These are phyloP conservation scores for Metschnikowia vanudenii DNA, from an alignment of 805 yeast genomes.

Conservation along the genomic window DNA sequence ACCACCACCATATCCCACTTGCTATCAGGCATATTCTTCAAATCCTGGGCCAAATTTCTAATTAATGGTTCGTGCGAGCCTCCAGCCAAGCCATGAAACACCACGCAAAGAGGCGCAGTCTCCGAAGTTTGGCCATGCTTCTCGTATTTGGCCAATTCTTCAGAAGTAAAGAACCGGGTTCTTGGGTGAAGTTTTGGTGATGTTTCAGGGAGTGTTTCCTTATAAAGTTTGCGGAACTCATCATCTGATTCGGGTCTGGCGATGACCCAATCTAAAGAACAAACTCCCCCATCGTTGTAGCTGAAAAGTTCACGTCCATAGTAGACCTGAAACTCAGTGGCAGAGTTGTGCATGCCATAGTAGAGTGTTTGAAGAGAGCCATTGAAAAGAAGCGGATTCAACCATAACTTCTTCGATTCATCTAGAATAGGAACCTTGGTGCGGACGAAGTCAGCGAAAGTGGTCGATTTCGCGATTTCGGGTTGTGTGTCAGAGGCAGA, in stretches of 20 bases:
- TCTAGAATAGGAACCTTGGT: constrained; percentile 23
- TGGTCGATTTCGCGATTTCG: constrained; percentile 6
- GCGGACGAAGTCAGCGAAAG: constrained; percentile 15
- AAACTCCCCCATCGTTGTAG: constrained; percentile 65
- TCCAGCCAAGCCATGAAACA: constrained; percentile 78
- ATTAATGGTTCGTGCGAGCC: constrained; percentile 82
- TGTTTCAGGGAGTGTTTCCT: constrained; percentile 33
- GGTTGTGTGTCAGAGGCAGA: constrained; percentile 20
- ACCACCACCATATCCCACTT: constrained; percentile 67
- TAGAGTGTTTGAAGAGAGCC: constrained; percentile 80
- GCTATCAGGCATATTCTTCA: constrained; percentile 22
- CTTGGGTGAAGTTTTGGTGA: constrained; percentile 45
- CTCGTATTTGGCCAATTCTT: constrained; percentile 39
- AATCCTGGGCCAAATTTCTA: constrained; percentile 50
- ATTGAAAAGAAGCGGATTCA: constrained; percentile 63
- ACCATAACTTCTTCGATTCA: constrained; percentile 41
- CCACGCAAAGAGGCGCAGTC: constrained; percentile 57
- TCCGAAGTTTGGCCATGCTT: constrained; percentile 23
- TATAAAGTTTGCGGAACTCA: constrained; percentile 25
- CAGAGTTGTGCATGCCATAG: constrained; percentile 54
- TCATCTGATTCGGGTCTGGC: constrained; percentile 29
- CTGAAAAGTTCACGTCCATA: constrained; percentile 70
- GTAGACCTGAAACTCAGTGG: constrained; percentile 53
- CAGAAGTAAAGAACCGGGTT: constrained; percentile 50
- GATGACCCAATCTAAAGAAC: constrained; percentile 73